phyloP scores from a whole-genome alignment of 2,329 filamentous ascomycete genomes.

The Whalleya microplaca region DNA sequence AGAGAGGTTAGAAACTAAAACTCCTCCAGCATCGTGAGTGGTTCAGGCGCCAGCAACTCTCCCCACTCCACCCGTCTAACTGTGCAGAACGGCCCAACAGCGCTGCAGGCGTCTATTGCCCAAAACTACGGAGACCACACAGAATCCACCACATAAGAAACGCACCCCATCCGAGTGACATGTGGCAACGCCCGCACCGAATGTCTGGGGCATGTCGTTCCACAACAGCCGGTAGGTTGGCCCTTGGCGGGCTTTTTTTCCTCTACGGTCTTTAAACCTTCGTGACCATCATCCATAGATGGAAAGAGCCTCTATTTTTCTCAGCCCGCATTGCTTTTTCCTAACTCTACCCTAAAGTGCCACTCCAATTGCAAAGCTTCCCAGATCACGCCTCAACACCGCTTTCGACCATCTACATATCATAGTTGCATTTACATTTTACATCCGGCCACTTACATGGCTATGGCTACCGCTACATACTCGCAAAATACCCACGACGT shows the following conservation, averaged over 20 bases:
- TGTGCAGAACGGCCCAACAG: constrained; percentile 37
- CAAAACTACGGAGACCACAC: constrained; percentile 31
- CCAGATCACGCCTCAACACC: constrained; percentile 3
- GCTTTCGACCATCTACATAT: background rate
- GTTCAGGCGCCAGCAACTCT: constrained; percentile 17
- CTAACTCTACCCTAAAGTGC: constrained; percentile 1
- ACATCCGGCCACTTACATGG: constrained; percentile 35
- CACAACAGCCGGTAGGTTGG: constrained; percentile 28
- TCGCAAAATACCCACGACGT: constrained; percentile 41
- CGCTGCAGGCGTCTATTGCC: constrained; percentile 33
- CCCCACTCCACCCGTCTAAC: constrained; percentile 28
- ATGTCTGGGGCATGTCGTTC: constrained; percentile 31
- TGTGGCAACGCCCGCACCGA: constrained; percentile 37
- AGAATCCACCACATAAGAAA: constrained; percentile 36
- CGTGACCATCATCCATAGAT: constrained; percentile 20
- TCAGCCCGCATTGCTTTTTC: constrained; percentile 18
- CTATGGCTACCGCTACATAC: constrained; percentile 43
- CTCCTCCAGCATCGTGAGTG: constrained; percentile 20
- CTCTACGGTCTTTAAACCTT: constrained; percentile 22
- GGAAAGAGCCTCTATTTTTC: constrained; percentile 14
- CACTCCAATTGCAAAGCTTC: constrained; percentile 15
- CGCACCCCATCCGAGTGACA: constrained; percentile 36
- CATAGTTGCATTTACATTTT: background rate
- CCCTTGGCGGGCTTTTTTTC: constrained; percentile 25
- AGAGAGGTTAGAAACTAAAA: constrained; percentile 22